Evolutionary conservation across 1,284 basidiomycete genomes (phyloP).

Genomic region (Ceratobasidium papillatum): DNA sequence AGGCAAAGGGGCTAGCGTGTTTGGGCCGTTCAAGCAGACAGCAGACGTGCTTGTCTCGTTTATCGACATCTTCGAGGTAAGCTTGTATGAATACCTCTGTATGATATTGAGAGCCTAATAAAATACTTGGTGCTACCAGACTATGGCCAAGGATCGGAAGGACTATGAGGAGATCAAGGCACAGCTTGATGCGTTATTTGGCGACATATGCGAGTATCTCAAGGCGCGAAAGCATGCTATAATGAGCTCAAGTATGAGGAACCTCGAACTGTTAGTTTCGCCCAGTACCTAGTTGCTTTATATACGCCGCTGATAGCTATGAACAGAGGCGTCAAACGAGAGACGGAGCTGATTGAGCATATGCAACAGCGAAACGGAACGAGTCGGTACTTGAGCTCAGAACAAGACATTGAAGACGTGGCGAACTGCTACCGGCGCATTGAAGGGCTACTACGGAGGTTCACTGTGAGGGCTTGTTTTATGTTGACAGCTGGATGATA

Average conservation of each 20-base stretch:
- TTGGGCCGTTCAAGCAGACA: not conserved
- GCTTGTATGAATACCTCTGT: not conserved
- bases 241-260: not conserved
- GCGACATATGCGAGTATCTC: not conserved
- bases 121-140: too few species aligned
- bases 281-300: too few species aligned
- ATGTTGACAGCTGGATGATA: too few species aligned
- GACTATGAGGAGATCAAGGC: not conserved
- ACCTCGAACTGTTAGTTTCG: not conserved
- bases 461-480: too few species aligned
- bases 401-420: too few species aligned
- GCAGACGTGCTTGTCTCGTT: not conserved
- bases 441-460: too few species aligned
- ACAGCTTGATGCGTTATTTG: not conserved
- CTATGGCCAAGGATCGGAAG: not conserved
- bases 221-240: not conserved
- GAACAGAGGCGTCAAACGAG: too few species aligned
- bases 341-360: too few species aligned
- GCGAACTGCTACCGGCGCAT: too few species aligned
- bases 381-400: too few species aligned
- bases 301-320: too few species aligned
- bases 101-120: not conserved
- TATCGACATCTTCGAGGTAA: not conserved
- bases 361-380: too few species aligned
- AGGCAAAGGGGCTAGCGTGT: not conserved